Base-by-base conservation (phyloP, 2,329 filamentous ascomycete genomes). In the Arthroderma sp. region DNA sequence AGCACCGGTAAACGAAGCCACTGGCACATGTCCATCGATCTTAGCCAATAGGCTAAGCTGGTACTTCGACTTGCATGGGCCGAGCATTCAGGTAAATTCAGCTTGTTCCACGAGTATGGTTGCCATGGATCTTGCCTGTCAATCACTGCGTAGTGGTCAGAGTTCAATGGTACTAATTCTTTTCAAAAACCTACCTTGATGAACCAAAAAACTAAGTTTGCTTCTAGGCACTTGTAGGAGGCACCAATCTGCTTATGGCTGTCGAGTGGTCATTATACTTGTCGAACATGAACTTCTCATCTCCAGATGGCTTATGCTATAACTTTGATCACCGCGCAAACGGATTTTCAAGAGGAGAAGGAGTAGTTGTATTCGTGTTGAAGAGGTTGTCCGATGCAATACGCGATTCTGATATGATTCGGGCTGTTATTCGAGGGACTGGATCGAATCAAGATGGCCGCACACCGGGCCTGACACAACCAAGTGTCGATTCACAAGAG, bases 321-420 rank as follows among this genome's bases (percentile, higher is more conserved):
- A 53, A 42, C 10, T 62, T 58, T 46, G 66, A 67, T 46, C 47
- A 55, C 11, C 49, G 55, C 28, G 64, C 60, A 2, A 58, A 62
- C 43, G 68, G 68, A 0, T 71, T 69, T 50, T 61, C 55, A 7
- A 57, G 66, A 5, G 67, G 66, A 11, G 68, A 71, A 52, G 68
- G 64, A 5, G 53, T 63, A 10, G 63, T 54, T 3, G 50, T 57
- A 22, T 28, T 71, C 7, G 42, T 68, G 1, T 40, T 71, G 5
- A 70, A 70, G 48, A 57, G 52, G 0, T 48, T 70, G 1, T 53
- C 57, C 5, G 55, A 64, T 42, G 67, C 67, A 4, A 42, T 69
- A 1, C 29, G 34, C n/a, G 73, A 77, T 40, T 69, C 70, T 1
- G 74, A 58, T 49, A 59, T 59, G 6, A 66, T 75, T 30, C 42